Conservation (phyloP, 345 rosid species). For the Camelina neglecta region DNA sequence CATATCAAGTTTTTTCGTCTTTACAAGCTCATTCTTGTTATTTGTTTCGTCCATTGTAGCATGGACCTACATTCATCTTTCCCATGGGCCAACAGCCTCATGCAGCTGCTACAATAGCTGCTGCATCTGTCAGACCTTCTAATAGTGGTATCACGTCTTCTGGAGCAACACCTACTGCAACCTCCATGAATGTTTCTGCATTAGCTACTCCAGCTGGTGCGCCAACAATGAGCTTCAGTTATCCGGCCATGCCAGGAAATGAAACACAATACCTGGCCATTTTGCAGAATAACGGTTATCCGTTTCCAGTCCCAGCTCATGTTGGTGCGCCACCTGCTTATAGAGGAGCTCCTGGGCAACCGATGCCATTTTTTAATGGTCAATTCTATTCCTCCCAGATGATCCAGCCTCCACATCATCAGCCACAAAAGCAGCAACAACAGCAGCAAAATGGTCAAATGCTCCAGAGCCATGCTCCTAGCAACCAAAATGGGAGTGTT, state of each 20-base stretch:
- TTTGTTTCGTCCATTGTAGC: constrained; percentile 53
- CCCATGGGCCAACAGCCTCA: constrained; percentile 91
- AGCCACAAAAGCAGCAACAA: constrained; percentile 62
- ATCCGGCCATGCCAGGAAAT: constrained; percentile 73
- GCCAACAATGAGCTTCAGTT: constrained; percentile 82
- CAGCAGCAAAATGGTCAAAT: constrained; percentile 61
- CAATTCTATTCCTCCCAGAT: constrained; percentile 91
- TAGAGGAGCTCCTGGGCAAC: constrained; percentile 74
- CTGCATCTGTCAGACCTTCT: constrained; percentile 71
- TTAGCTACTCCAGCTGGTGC: constrained; percentile 65
- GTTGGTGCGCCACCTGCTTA: constrained; percentile 75
- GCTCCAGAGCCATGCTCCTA: constrained; percentile 61
- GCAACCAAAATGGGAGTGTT: constrained; percentile 62
- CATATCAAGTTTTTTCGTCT: neutral
- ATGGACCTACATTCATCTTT: constrained; percentile 79
- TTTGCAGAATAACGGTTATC: constrained; percentile 77
- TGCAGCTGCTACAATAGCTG: constrained; percentile 68
- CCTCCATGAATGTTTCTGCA: constrained; percentile 55
- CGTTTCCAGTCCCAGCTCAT: constrained; percentile 89
- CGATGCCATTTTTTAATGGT: constrained; percentile 82
- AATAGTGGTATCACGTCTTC: constrained; percentile 51
- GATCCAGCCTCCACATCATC: constrained; percentile 79
- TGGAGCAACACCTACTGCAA: constrained; percentile 51
- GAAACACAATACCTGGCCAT: constrained; percentile 94
- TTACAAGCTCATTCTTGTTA: neutral